Base-by-base conservation (phyloP, 345 rosid species). In the Eucalyptus microcorys region DNA sequence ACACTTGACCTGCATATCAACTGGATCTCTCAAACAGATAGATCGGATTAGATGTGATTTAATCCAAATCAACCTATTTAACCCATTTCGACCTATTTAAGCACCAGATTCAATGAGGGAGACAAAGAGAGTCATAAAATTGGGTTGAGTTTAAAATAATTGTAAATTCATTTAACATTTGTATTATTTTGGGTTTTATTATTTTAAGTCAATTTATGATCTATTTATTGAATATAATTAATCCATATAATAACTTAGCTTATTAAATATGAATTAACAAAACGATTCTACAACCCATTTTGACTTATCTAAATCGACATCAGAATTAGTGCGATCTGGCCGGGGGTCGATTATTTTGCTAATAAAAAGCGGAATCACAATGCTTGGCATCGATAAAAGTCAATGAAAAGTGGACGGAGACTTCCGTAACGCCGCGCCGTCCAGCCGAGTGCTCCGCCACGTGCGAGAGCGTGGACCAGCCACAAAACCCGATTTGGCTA, bases 31-130 rank as follows among this genome's bases (percentile, higher is more conserved):
- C 14, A 5, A 59, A 27, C 0, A 2, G 4, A 15, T 11, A 7
- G 2, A 13, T 59, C 2, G 4, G 5, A 8, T 27, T 0, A 0
- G 1, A 59, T 1, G 7, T 2, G 14, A 12, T 27, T 13, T 6
- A 13, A 12, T 27, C 0, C 0, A 3, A 59, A 27, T 27, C 0
- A 0, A 27, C 0, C 0, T 27, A 27, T 27, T 59, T 59, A 12
- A 27, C 4, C 4, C 0, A 4, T 27, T 59, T 30, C 4, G 1
- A 27, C 2, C 1, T 1, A 59, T 59, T 27, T 55, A 55, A 24
- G 27, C 14, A 1, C 30, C 0, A 0, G 13, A 24, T 55, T 55
- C 61, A 55, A 55, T 55, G 16, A 27, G 16, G 8, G 34, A 12
- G 68, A 59, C 0, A 0, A 4, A 27, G 8, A 27, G 32, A 1